Evolutionary conservation across 495 filamentous ascomycete genomes (phyloP).

Genomic region (Glonium stellatum): DNA sequence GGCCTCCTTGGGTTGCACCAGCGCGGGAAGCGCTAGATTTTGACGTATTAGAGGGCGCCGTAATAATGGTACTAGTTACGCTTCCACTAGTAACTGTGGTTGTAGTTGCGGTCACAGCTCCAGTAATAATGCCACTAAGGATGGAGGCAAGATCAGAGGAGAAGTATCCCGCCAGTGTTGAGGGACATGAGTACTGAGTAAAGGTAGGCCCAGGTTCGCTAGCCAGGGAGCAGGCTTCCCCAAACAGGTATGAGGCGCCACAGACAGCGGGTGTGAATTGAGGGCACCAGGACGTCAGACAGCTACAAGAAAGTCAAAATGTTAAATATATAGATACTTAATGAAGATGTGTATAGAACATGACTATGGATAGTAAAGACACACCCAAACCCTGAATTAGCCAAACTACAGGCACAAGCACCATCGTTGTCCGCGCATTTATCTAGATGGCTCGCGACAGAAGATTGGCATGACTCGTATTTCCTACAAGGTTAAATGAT

Average conservation of each 20-base stretch:
- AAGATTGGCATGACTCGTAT: slow-evolving; percentile 14
- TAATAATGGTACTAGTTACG: background rate
- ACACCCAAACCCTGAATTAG: slow-evolving; percentile 12
- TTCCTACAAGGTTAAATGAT: background rate
- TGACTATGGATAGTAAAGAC: background rate
- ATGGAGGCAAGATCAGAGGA: background rate
- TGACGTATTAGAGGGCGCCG: background rate
- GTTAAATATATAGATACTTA: background rate
- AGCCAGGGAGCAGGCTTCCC: background rate
- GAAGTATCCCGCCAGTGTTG: background rate
- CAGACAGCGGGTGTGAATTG: slow-evolving; percentile 9
- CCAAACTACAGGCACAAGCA: slow-evolving; percentile 10
- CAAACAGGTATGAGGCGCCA: slow-evolving; percentile 1
- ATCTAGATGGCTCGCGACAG: slow-evolving; percentile 8
- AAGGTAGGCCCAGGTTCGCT: slow-evolving; percentile 1
- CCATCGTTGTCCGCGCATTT: slow-evolving; percentile 8
- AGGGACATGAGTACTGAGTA: slow-evolving; percentile 8
- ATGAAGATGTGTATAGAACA: background rate
- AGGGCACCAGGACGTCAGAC: slow-evolving; percentile 15
- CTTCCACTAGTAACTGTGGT: background rate
- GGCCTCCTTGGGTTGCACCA: background rate
- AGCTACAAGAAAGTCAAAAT: background rate
- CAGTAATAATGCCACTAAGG: slow-evolving; percentile 5
- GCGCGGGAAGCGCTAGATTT: background rate
- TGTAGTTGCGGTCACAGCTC: background rate